A percentile compares a stretch with the other conserved stretches of the same genome.
phyloP scores from a whole-genome alignment of 2,329 filamentous ascomycete genomes.

The Stachybotrys chartarum region DNA sequence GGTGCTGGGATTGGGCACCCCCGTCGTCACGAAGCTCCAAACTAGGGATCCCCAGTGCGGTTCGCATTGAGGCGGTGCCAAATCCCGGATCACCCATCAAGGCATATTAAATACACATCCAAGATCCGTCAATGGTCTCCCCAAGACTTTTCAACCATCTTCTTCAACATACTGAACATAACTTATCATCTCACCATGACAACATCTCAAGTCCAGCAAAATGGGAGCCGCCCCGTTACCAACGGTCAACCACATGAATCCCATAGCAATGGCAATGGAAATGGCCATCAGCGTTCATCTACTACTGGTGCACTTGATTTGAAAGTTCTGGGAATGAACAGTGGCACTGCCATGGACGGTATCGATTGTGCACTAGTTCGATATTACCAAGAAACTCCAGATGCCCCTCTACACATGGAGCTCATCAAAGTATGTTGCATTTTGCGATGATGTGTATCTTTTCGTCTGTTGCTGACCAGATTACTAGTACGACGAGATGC shows the following conservation, averaged over 20 bases:
- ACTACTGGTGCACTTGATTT: slow-evolving; percentile 27
- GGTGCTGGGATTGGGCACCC: too few species aligned
- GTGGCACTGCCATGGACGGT: slow-evolving; percentile 45
- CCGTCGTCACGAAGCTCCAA: slow-evolving; percentile 1
- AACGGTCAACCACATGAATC: slow-evolving; percentile 3
- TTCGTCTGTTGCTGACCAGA: not conserved
- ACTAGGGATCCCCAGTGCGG: not conserved
- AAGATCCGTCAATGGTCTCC: not conserved
- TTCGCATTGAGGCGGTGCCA: too few species aligned
- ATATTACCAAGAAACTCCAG: slow-evolving; percentile 44
- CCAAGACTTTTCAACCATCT: not conserved
- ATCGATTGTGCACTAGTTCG: slow-evolving; percentile 51
- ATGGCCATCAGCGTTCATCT: not conserved
- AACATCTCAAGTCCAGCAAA: not conserved
- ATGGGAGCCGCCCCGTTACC: slow-evolving; percentile 1
- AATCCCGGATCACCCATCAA: not conserved
- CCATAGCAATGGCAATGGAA: not conserved
- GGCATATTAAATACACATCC: slow-evolving; percentile 1
- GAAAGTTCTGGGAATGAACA: slow-evolving; percentile 42
- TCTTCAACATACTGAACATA: not conserved
- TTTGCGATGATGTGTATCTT: not conserved
- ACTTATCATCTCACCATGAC: slow-evolving; percentile 1
- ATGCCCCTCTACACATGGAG: slow-evolving; percentile 44
- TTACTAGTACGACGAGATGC: slow-evolving; percentile 43
- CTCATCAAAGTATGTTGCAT: slow-evolving; percentile 28